phyloP scores from a whole-genome alignment of 2,329 filamentous ascomycete genomes.

The Penicillium sp. region DNA sequence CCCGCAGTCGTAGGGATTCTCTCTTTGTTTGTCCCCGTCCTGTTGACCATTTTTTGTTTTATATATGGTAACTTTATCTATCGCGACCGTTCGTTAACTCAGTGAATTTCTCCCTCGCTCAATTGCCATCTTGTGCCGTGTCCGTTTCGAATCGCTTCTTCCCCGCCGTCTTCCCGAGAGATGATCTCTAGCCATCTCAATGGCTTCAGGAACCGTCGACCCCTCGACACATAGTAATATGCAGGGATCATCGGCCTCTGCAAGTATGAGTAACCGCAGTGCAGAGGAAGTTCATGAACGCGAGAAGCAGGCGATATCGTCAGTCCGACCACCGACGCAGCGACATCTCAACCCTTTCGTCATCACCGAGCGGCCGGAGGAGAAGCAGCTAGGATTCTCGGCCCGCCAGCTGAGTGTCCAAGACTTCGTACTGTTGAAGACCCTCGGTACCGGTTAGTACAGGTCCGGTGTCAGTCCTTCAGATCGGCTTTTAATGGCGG shows the following conservation, averaged over 20 bases:
- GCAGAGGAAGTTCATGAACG: constrained; percentile 32
- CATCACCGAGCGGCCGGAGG: constrained; percentile 43
- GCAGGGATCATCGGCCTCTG: constrained; percentile 27
- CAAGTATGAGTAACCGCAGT: constrained; percentile 20
- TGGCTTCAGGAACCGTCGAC: constrained; percentile 47
- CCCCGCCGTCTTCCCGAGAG: constrained; percentile 31
- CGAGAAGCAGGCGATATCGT: constrained; percentile 37
- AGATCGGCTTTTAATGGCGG: constrained; percentile 21
- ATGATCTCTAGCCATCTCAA: constrained; percentile 41
- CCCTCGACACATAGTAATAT: constrained; percentile 38
- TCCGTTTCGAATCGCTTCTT: constrained; percentile 2
- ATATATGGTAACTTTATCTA: background rate
- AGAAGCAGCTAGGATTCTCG: constrained; percentile 45
- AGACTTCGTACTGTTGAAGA: constrained; percentile 55
- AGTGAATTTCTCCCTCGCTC: constrained; percentile 8
- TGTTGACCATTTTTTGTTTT: constrained; percentile 1
- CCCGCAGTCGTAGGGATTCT: constrained; percentile 16
- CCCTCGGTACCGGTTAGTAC: constrained; percentile 53
- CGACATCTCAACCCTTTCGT: constrained; percentile 43
- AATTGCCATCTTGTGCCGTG: constrained; percentile 21
- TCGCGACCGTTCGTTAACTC: constrained; percentile 6
- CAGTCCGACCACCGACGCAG: constrained; percentile 34
- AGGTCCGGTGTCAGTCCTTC: constrained; percentile 5
- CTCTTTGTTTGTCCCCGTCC: constrained; percentile 10
- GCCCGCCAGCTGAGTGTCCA: constrained; percentile 43